Percentiles rank a stretch among this genome's conserved stretches.
Evolutionary conservation across 192 early-diverging fungal genomes (phyloP).

Genomic region (Lobosporangium transversale): DNA sequence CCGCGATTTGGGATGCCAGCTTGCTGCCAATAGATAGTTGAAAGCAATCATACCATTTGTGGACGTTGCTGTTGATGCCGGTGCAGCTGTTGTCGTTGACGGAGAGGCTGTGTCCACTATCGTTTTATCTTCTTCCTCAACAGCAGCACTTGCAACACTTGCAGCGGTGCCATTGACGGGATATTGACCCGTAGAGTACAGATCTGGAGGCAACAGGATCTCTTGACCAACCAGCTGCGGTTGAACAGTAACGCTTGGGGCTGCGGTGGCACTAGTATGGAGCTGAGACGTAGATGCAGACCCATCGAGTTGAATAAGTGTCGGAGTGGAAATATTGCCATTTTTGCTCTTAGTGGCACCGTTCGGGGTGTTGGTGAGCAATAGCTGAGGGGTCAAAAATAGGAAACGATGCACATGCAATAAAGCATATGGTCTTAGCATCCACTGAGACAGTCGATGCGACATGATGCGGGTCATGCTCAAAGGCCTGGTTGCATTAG

Average conservation of each 20-base stretch:
- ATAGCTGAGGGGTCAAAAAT: conserved; percentile 21
- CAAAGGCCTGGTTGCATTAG: conserved; percentile 39
- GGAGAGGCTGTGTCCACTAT: conserved; percentile 2
- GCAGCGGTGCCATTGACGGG: conserved; percentile 3
- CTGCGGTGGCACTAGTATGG: conserved; percentile 4
- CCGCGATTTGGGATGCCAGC: conserved; percentile 47
- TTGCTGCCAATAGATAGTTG: conserved; percentile 47
- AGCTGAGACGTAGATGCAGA: conserved; percentile 12
- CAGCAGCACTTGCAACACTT: conserved; percentile 1
- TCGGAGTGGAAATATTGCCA: conserved; percentile 15
- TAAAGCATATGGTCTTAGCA: conserved; percentile 21
- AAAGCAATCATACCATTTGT: conserved; percentile 28
- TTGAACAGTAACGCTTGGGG: conserved; percentile 12
- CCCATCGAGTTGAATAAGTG: conserved; percentile 23
- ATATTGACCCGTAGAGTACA: not conserved
- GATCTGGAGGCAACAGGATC: conserved; percentile 8
- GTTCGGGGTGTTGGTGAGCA: conserved; percentile 9
- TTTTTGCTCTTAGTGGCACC: not conserved
- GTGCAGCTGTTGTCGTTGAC: conserved; percentile 3
- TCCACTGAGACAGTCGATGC: conserved; percentile 42
- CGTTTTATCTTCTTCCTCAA: not conserved
- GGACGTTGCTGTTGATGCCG: conserved; percentile 5
- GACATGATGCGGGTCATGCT: conserved; percentile 37
- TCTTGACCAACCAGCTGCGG: conserved; percentile 7
- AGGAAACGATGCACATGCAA: conserved; percentile 46